phyloP scores from a whole-genome alignment of 805 yeast species.

The Spathaspora passalidarum region DNA sequence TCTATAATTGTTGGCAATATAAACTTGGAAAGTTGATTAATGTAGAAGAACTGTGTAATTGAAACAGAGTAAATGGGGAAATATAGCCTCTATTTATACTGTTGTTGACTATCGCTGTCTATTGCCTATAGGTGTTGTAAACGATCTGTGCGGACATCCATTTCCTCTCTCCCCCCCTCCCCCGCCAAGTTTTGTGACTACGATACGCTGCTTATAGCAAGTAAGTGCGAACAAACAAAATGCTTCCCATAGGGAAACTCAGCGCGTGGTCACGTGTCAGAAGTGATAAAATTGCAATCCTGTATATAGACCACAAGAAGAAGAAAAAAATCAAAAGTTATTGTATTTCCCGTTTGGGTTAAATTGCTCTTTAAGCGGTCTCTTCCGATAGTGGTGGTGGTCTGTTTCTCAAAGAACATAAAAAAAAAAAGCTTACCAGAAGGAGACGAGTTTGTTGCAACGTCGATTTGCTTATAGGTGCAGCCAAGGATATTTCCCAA shows the following conservation, averaged over 20 bases:
- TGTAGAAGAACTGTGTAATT: not conserved
- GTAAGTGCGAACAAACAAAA: not conserved
- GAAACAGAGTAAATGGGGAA: not conserved
- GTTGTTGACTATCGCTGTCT: not conserved
- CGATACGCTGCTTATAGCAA: not conserved
- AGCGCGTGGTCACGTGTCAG: too few species aligned
- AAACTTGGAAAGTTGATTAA: not conserved
- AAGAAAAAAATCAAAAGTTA: too few species aligned
- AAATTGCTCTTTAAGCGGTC: too few species aligned
- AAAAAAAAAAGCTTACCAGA: too few species aligned
- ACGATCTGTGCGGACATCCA: not conserved
- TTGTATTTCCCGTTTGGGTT: too few species aligned
- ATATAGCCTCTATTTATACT: not conserved
- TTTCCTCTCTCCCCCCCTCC: not conserved
- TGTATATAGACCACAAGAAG: too few species aligned
- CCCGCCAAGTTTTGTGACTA: not conserved
- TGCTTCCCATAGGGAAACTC: too few species aligned
- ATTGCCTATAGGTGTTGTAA: not conserved
- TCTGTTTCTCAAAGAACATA: too few species aligned
- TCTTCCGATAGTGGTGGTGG: too few species aligned
- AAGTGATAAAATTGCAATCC: too few species aligned
- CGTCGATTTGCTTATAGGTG: not conserved
- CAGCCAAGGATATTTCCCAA: not conserved
- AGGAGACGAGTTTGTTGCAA: too few species aligned
- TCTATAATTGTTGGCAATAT: not conserved